phyloP scores from a whole-genome alignment of 495 filamentous ascomycete species.

The Trichoderma erinaceum region DNA sequence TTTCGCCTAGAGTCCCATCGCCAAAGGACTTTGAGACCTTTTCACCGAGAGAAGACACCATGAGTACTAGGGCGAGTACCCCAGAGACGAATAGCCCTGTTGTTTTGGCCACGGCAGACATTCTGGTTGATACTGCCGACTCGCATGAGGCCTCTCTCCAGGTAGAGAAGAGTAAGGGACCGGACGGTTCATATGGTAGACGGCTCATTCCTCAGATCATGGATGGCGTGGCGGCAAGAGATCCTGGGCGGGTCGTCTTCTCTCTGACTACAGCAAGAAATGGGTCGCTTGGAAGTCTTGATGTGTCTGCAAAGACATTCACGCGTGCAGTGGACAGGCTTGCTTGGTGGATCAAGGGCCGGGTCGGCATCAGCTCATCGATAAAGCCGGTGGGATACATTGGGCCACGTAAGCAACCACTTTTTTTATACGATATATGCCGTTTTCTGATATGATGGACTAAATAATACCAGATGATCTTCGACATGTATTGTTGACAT shows the following conservation, averaged over 20 bases:
- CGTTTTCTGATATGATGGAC: too few species aligned
- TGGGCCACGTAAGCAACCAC: slow-evolving; percentile 25
- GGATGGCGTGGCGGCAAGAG: slow-evolving; percentile 21
- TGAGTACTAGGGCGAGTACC: too few species aligned
- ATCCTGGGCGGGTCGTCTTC: slow-evolving; percentile 23
- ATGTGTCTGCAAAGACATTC: slow-evolving; percentile 23
- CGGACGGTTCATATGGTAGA: slow-evolving; percentile 16
- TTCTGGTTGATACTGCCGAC: too few species aligned
- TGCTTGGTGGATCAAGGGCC: slow-evolving; percentile 23
- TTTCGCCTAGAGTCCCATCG: background rate
- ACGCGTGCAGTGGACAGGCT: slow-evolving; percentile 25
- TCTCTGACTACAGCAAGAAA: slow-evolving; percentile 18
- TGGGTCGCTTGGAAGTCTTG: slow-evolving; percentile 13
- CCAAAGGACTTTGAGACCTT: background rate
- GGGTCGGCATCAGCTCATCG: slow-evolving; percentile 14
- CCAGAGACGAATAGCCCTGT: too few species aligned
- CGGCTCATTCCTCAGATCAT: slow-evolving; percentile 26
- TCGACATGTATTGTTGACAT: slow-evolving; percentile 21
- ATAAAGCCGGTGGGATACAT: slow-evolving; percentile 23
- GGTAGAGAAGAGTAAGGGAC: background rate
- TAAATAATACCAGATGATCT: slow-evolving; percentile 19
- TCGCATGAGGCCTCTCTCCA: background rate
- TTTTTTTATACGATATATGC: too few species aligned
- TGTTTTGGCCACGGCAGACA: too few species aligned
- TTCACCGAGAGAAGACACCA: too few species aligned